A percentile compares a stretch with the other conserved stretches of the same genome.
Conservation (phyloP, 805 yeast genomes). For the Scheffersomyces stipitis region DNA sequence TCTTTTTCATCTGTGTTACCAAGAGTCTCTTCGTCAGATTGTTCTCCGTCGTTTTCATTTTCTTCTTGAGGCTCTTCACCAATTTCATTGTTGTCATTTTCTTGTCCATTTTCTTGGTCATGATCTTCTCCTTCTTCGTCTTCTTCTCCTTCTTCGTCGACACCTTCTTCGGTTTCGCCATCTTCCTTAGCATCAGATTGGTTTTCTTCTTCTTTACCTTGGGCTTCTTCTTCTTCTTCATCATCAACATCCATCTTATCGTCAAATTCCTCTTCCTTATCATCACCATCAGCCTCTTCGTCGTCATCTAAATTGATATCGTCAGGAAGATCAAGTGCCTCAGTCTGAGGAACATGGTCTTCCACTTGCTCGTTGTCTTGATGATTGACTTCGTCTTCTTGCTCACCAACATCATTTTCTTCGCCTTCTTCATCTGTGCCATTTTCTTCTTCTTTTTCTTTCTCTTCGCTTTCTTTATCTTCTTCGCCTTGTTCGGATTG, state of each 20-base stretch:
- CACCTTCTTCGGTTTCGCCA: conserved; percentile 25
- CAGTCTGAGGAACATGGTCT: conserved; percentile 75
- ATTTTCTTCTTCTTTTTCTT: conserved; percentile 42
- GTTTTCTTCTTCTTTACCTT: conserved; percentile 23
- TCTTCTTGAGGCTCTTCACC: conserved; percentile 22
- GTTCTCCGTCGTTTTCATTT: conserved; percentile 16
- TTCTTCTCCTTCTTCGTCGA: conserved; percentile 35
- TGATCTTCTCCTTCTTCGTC: conserved; percentile 26
- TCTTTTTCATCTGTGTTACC: conserved; percentile 9
- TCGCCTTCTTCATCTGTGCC: conserved; percentile 56
- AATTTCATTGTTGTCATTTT: conserved; percentile 12
- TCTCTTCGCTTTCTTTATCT: conserved; percentile 39
- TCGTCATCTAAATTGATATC: conserved; percentile 88
- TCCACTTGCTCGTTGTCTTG: conserved; percentile 71
- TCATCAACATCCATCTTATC: conserved; percentile 25
- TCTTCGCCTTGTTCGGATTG: conserved; percentile 32
- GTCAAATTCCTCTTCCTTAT: conserved; percentile 25
- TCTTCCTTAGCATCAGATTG: conserved; percentile 28
- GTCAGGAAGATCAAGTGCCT: conserved; percentile 87
- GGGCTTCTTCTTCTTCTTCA: conserved; percentile 24
- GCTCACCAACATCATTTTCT: conserved; percentile 77
- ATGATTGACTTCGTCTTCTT: conserved; percentile 72
- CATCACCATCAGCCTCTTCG: conserved; percentile 41
- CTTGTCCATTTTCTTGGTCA: conserved; percentile 20
- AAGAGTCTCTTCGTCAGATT: conserved; percentile 27